Evolutionary conservation across 345 rosid genomes (phyloP), one percentile per base, ranked within the genome.

Genomic region (Melaleuca quinquenervia): DNA sequence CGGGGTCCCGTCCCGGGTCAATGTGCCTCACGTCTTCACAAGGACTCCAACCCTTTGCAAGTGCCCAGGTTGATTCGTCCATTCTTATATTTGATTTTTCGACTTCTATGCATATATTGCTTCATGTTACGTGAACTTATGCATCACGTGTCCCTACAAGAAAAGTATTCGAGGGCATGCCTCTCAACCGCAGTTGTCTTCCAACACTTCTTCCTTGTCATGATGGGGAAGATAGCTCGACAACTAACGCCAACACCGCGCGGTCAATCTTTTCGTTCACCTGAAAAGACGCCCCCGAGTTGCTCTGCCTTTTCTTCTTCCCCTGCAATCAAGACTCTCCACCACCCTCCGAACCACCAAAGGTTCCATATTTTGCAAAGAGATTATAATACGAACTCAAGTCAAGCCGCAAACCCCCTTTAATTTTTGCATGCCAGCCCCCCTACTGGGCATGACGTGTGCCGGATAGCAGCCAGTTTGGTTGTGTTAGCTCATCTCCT

Each of bases 401-500:
- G 64, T 84, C 85, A 50, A 88, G 84, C 83, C 64, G 41, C 58
- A 80, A 2, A 24, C 78, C 26, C 32, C 78, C 78, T 36, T 41
- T 36, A 70, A 70, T 70, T 70, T 36, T 70, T 83, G 27, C 84
- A 82, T 45, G 84, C 84, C 84, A 22, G 14, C 7, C 41, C 82
- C 29, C 52, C 82, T 22, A 32, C 44, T 87, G 84, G 84, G 55
- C 74, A 36, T 84, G 84, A 78, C 91, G 88, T 89, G 87, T 86
- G 86, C 50, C 48, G 12, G 62, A 60, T 60, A 82, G 78, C 84
- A 54, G 75, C 64, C 75, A 62, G 86, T 92, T 91, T 96, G 93
- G 98, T 95, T 91, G 92, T 85, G 97, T 93, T 94, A 91, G 98
- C 90, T 94, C 94, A 94, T 91, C 99, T 91, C 87, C 96, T 83